Base-by-base conservation (phyloP, 2,329 filamentous ascomycete genomes). In the Davidsoniella eucalypti region DNA sequence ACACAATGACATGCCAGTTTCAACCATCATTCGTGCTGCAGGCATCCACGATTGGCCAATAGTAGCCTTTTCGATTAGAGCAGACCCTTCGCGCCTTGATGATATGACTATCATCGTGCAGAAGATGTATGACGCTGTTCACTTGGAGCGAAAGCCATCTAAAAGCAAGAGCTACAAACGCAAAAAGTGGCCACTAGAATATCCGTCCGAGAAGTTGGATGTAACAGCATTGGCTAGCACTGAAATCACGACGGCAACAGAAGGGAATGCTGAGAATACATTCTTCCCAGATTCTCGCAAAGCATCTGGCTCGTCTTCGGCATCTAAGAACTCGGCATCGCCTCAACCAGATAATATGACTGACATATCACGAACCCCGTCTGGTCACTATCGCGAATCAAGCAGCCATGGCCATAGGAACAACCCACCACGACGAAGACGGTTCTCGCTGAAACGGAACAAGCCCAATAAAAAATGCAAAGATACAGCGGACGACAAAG, bases 41-140 rank as follows among this genome's bases (percentile, higher is more conserved):
- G 80, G 77, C 2, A 80, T 92, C 52, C 86, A 93, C 63, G 85
- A 81, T 9, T 93, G 86, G 87, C 84, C 85, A 0, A 80, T 93
- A 17, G 82, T 81, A 8, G 70, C 70, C 44, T 58, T 77, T n/a
- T 76, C 78, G 58, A 61, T 79, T 25, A 66, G 63, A 44, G 67
- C 67, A 23, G 59, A 61, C n/a, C 64, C 69, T 33, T 64, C 69
- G 58, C 69, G 78, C 50, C 60, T 74, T 50, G 68, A 69, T 54
- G 76, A 77, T 2, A 59, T 82, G 55, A 64, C 63, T 55, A 60
- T 64, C 57, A 61, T 66, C 53, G 61, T 63, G 38, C 58, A 57
- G 25, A 63, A 66, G 45, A 63, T 68, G 36, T 29, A 44, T 16
- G 38, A 47, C 5, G 23, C 46, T 21, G 50, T 56, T 37, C 10